Evolutionary conservation across 2,329 filamentous ascomycete genomes (phyloP).

Genomic region (Cytospora chrysosperma): DNA sequence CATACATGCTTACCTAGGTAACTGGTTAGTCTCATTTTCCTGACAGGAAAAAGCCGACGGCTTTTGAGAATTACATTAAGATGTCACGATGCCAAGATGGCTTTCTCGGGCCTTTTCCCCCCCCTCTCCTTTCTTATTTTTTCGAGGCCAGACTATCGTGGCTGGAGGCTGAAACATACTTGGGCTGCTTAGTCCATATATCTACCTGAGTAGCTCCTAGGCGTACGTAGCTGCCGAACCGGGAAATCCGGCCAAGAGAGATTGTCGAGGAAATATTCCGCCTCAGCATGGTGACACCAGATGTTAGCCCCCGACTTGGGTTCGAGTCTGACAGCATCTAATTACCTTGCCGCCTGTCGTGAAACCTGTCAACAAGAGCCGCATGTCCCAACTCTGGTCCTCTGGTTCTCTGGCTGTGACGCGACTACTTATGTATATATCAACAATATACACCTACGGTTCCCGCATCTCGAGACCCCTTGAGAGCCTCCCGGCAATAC

Average conservation of each 20-base stretch:
- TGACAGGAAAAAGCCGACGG: background rate
- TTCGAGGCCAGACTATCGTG: background rate
- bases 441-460: too few relatives aligned
- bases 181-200: background rate
- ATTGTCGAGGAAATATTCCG: background rate
- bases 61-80: background rate
- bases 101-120: too few relatives aligned
- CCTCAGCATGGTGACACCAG: constrained; percentile 1
- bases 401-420: background rate
- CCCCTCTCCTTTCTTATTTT: too few relatives aligned
- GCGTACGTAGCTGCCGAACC: background rate
- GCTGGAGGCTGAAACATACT: background rate
- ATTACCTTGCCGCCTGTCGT: constrained; percentile 11
- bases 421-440: too few relatives aligned
- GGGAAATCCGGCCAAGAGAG: background rate
- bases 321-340: constrained; percentile 1
- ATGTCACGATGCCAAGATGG: background rate
- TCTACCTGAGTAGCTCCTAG: too few relatives aligned
- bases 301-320: constrained; percentile 4
- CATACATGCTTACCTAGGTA: too few relatives aligned
- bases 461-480: background rate
- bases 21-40: background rate
- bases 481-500: too few relatives aligned
- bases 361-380: constrained; percentile 9
- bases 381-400: background rate